phyloP scores from a whole-genome alignment of 2,329 filamentous ascomycete species.

The Stagonosporopsis rhizophila region DNA sequence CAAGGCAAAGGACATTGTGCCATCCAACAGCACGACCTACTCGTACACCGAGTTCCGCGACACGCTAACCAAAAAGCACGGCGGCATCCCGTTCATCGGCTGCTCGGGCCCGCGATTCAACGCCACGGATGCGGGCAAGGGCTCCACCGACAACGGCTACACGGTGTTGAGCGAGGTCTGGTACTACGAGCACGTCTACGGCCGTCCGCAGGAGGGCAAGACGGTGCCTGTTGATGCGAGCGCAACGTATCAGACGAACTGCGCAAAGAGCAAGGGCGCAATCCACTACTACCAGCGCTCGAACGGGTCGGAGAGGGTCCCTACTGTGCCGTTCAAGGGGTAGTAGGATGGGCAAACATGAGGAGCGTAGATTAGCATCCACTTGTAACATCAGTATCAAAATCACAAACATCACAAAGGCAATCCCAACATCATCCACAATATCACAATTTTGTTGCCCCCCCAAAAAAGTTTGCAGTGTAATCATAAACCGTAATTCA shows the following conservation, averaged over 20 bases:
- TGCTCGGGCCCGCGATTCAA: constrained; percentile 69
- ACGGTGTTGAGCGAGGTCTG: constrained; percentile 69
- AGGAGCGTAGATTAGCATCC: background rate
- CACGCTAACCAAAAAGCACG: constrained; percentile 59
- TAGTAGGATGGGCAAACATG: background rate
- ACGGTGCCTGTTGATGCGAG: constrained; percentile 58
- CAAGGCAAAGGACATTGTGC: constrained; percentile 60
- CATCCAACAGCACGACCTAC: constrained; percentile 66
- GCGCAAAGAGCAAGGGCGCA: constrained; percentile 61
- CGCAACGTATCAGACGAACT: constrained; percentile 59
- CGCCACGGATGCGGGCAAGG: constrained; percentile 63
- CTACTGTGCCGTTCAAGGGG: constrained; percentile 35
- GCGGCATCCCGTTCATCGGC: constrained; percentile 66
- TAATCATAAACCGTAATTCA: no score
- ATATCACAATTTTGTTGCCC: no score
- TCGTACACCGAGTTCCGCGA: constrained; percentile 60
- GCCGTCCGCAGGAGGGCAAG: constrained; percentile 62
- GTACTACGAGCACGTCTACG: constrained; percentile 69
- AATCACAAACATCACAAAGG: no score
- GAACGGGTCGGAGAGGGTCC: constrained; percentile 46
- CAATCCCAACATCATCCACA: no score
- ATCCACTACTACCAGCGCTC: constrained; percentile 64
- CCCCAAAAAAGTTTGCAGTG: no score
- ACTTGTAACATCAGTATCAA: background rate
- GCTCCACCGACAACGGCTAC: constrained; percentile 62